Base-by-base conservation (phyloP, 768 basidiomycete genomes). In the Suillus occidentalis region DNA sequence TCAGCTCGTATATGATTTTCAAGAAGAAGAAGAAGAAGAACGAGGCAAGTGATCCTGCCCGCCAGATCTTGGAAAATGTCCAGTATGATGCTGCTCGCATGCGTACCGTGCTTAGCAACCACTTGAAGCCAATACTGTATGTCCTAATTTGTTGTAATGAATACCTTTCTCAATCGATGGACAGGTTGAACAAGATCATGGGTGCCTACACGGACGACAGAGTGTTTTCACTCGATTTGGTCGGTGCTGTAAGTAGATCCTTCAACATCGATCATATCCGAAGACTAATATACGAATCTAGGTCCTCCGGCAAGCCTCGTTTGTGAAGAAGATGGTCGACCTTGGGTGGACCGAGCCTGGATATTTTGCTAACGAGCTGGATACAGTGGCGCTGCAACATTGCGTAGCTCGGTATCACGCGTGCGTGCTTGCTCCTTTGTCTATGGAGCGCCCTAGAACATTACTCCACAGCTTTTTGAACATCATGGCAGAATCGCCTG, bases 401-500 rank as follows among this genome's bases (percentile, higher is more conserved):
- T 80, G 81, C 6, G 74, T 84, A 22, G 81, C 85, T 2, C 76
- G 87, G 69, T 88, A 88, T 69, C 85, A 87, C 62, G 86, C 82
- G 83, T 86, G 68, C 20, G 78, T 77, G 36, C 18, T 22, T 22
- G 13, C 8, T 10, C 1, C 13, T 9, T 12, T 43, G 9, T 25
- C n/a, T 14, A 18, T 28, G 8, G 9, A n/a, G 14, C 10, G 4
- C 18, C 20, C 2, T 43, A 12, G 14, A 34, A 25, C 43, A 25
- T 22, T 53, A 40, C 7, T 42, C 63, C 13, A 40, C 36, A 78
- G 80, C 6, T 88, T 88, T 71, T 75, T 89, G n/a, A 85, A 83
- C 62, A 73, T 88, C 6, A 81, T 88, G 76, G 72, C 81, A 6
- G 78, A 81, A 10, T 76, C 80, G 0, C 78, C 82, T 0, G 73